A percentile compares a stretch with the other conserved stretches of the same genome.
phyloP scores from a whole-genome alignment of 164 flowering plant species.

The grape (Vitis vinifera) region ASM3070453v1 NC_081811.1:24555001-24555500 shows the following conservation, averaged over 20 bases:
- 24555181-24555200: too few species aligned
- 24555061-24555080: conserved; percentile 30
- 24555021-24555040: conserved; percentile 30
- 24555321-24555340: too few species aligned
- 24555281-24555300: too few species aligned
- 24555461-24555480: too few species aligned
- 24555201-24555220: too few species aligned
- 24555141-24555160: too few species aligned
- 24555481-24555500: not conserved
- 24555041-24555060: conserved; percentile 33
- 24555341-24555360: too few species aligned
- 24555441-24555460: not conserved
- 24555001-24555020: conserved; percentile 44
- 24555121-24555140: not conserved
- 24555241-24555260: too few species aligned
- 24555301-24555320: too few species aligned
- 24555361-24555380: too few species aligned
- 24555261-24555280: too few species aligned
- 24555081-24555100: conserved; percentile 39
- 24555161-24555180: not conserved
- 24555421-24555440: not conserved
- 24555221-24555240: too few species aligned
- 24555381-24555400: not conserved
- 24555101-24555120: not conserved
- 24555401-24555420: not conserved